Base-by-base conservation (phyloP, 352 stramenopile genomes). In the Saprolegnia diclina region DNA sequence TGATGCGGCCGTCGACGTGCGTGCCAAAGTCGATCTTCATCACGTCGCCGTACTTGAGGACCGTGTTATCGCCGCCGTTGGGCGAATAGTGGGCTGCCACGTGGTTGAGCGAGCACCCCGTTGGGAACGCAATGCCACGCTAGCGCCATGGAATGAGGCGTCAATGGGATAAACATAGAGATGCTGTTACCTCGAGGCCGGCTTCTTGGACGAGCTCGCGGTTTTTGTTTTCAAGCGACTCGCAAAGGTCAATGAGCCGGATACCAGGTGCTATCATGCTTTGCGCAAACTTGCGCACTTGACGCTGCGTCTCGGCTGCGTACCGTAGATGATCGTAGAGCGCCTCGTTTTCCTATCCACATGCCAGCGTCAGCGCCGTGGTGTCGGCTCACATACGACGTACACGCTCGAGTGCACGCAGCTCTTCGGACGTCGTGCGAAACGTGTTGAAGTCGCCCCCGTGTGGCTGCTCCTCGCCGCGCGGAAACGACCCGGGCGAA, bases 21-120 rank as follows among this genome's bases (percentile, higher is more conserved):
- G 94, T 98, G 22, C 97, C 97, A 79, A 99, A 99, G 77, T 99
- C 97, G 26, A 99, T 78, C 76, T 98, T 99, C 95, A 99, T 99
- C 1, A 99, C 96, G 76, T 99, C 96, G 48, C 95, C 94, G 65
- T 98, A 97, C 42, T 81, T 74, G 16, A 96, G 72, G n/a, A 98
- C 92, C 6, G 92, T 98, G 44, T 98, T 76, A 75, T 99, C 97
- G 0, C 96, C 96, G 16, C 74, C 73, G 73, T 99, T 99, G 21
- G 97, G 97, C 45, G 96, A 98, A 78, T 98, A 99, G 76, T 99
- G 97, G 9, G 97, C 97, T 11, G 96, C 96, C 5, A 99, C 92
- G 78, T 99, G 87, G 77, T 99, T 99, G 16, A 99, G 71, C 45
- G 84, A 97, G 74, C 94, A 98, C 38, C 97, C 97, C 7, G 96